phyloP scores from a whole-genome alignment of 2,329 filamentous ascomycete genomes.

The Chaetothyriales sp. region DNA sequence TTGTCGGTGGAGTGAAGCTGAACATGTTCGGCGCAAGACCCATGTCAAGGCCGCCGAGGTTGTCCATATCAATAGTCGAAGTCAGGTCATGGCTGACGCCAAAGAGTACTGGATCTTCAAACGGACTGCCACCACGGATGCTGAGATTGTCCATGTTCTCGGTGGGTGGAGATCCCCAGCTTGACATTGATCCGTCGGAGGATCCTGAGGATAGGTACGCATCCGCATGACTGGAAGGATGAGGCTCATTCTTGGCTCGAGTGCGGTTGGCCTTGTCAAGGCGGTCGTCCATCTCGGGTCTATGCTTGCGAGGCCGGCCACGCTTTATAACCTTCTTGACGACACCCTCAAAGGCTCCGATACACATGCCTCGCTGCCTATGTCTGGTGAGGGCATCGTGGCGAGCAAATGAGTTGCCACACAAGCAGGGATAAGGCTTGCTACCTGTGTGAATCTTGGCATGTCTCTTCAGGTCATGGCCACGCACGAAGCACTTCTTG shows the following conservation, averaged over 20 bases:
- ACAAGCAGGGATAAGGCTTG: conserved; percentile 89
- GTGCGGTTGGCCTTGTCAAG: conserved; percentile 42
- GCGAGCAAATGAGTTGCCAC: conserved; percentile 84
- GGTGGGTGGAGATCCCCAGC: conserved; percentile 28
- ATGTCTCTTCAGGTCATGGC: conserved; percentile 93
- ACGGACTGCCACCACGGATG: conserved; percentile 21
- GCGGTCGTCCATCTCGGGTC: conserved; percentile 44
- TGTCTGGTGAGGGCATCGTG: conserved; percentile 92
- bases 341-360: conserved; percentile 77
- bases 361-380: conserved; percentile 88
- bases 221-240: conserved; percentile 19
- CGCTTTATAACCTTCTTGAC: conserved; percentile 53
- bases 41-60: neutral
- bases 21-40: conserved; percentile 23
- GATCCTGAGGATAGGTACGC: conserved; percentile 21
- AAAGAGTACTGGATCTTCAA: conserved; percentile 19
- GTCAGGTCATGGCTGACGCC: conserved; percentile 6
- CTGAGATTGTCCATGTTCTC: conserved; percentile 27
- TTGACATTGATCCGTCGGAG: conserved; percentile 25
- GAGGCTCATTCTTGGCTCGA: conserved; percentile 24
- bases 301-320: conserved; percentile 47
- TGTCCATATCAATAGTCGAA: neutral
- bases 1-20: conserved; percentile 33
- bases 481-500: conserved; percentile 87
- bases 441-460: conserved; percentile 94